These are phyloP conservation scores for Croton laevigatus DNA, from an alignment of 441 rosid species.

Conservation along the genomic window DNA sequence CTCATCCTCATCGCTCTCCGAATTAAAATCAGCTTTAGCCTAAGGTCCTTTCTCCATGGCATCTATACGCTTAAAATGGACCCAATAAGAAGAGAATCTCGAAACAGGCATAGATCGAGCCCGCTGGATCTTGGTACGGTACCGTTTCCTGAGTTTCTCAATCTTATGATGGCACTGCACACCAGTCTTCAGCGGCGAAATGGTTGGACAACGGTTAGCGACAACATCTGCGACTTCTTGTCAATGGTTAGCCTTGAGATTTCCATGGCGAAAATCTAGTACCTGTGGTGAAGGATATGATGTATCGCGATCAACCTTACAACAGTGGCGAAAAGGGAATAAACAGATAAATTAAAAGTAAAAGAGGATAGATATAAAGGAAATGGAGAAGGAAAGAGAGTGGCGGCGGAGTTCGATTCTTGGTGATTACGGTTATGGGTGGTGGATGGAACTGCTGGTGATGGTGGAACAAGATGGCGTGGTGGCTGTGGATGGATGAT, in stretches of 20 bases:
- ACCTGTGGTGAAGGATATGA: slow-evolving; percentile 17
- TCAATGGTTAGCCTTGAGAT: slow-evolving; percentile 91
- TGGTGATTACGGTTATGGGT: too few relatives aligned
- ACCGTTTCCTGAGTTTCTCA: slow-evolving; percentile 94
- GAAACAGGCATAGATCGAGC: slow-evolving; percentile 81
- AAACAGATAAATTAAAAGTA: neutral
- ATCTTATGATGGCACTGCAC: slow-evolving; percentile 98
- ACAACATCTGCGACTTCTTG: slow-evolving; percentile 86
- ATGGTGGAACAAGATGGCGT: too few relatives aligned
- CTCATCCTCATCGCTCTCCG: slow-evolving; percentile 42
- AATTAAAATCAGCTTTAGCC: slow-evolving; percentile 29
- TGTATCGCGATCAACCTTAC: slow-evolving; percentile 13
- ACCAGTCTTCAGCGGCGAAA: slow-evolving; percentile 66
- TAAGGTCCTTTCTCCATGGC: slow-evolving; percentile 81
- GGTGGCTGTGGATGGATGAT: too few relatives aligned
- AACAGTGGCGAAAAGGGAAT: neutral
- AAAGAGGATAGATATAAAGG: neutral
- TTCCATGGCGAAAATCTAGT: slow-evolving; percentile 65
- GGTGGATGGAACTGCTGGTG: too few relatives aligned
- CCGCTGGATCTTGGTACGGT: slow-evolving; percentile 87
- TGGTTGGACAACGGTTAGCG: slow-evolving; percentile 51
- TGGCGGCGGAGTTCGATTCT: slow-evolving; percentile 3
- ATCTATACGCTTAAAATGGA: slow-evolving; percentile 82
- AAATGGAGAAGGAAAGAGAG: slow-evolving; percentile 11
- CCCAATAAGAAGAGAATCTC: slow-evolving; percentile 84